Percentiles rank a stretch among this genome's conserved stretches.
Conservation (phyloP, 495 filamentous ascomycete genomes). For the Parathielavia hyrcaniae region DNA sequence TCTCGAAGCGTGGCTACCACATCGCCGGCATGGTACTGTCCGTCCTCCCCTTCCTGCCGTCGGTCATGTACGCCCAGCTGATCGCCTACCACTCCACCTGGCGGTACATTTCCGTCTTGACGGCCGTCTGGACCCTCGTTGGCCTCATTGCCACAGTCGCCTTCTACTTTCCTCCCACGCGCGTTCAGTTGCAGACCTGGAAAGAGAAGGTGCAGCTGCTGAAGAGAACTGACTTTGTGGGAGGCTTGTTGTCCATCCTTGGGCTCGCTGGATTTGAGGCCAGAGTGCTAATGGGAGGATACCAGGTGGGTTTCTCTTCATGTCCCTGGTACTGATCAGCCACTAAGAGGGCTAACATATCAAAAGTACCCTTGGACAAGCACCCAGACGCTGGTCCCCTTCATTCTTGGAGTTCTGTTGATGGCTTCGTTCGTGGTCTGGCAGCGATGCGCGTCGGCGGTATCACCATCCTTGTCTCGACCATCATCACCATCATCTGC, state of each 20-base stretch:
- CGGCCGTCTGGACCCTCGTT: constrained; percentile 54
- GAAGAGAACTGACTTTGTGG: constrained; percentile 56
- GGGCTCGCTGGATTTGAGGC: constrained; percentile 62
- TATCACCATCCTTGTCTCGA: constrained; percentile 59
- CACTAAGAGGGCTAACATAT: neutral
- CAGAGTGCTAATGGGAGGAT: constrained; percentile 63
- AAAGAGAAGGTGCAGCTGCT: constrained; percentile 47
- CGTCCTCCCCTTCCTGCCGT: constrained; percentile 62
- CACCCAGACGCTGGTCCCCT: constrained; percentile 44
- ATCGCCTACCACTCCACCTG: constrained; percentile 55
- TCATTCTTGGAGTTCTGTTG: constrained; percentile 53
- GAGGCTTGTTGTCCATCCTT: constrained; percentile 58
- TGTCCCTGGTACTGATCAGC: neutral
- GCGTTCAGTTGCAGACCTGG: constrained; percentile 49
- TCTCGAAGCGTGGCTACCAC: constrained; percentile 60
- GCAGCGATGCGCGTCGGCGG: constrained; percentile 66
- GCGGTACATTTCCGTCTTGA: constrained; percentile 59
- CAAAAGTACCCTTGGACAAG: constrained; percentile 34
- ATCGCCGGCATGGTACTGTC: constrained; percentile 61
- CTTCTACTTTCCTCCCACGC: constrained; percentile 63
- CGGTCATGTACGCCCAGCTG: constrained; percentile 63
- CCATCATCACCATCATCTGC: constrained; percentile 60
- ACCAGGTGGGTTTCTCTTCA: constrained; percentile 36
- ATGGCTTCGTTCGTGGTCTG: constrained; percentile 54
- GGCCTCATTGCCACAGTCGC: constrained; percentile 55